Base-by-base conservation (phyloP, 2,329 filamentous ascomycete species). In the Venturia nashicola region DNA sequence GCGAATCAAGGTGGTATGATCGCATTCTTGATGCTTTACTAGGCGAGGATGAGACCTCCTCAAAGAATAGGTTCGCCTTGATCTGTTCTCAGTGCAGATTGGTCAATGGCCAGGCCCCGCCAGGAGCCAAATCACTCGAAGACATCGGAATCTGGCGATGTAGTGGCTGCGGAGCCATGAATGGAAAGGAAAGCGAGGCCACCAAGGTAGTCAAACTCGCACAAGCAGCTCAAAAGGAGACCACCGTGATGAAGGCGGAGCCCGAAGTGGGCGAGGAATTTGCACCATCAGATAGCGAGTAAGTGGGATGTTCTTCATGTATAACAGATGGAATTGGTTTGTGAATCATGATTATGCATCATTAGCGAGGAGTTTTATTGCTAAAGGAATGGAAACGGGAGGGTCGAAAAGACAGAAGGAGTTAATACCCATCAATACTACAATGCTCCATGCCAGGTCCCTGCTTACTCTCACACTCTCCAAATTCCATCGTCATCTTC, bases 81-180 rank as follows among this genome's bases (percentile, higher is more conserved):
- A 90, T 99, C 64, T 99, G 94, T 76, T 75, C 79, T 40, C 80
- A 83, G 46, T 99, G 94, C 73, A 83, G 90, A 39, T 82, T 97
- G 1, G 92, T 99, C 59, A 99, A 99, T 72, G 94, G 95, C 0
- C 94, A 97, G 73, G 94, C 94, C 3, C 92, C 94, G 1, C 93
- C 94, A 0, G 94, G 94, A 0, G 87, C 89, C 0, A 88, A 85
- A 68, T 84, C 81, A 0, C 76, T 93, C 1, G 85, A 89, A 46
- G 92, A 97, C 61, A 71, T 99, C 0, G 94, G 93, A 1, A 80
- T 81, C 66, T 99, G 94, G 94, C 86, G 87, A 66, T 99, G 94
- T 74, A 88, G 90, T 72, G 84, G 84, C n/a, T 99, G 94, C 71
- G 86, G 87, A 11, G 80, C 85, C 1, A 82, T 83, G 77, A 99